Evolutionary conservation across 2,329 filamentous ascomycete genomes (phyloP), one percentile per base, ranked within the genome.

Genomic region (Aspergillus hortae): DNA sequence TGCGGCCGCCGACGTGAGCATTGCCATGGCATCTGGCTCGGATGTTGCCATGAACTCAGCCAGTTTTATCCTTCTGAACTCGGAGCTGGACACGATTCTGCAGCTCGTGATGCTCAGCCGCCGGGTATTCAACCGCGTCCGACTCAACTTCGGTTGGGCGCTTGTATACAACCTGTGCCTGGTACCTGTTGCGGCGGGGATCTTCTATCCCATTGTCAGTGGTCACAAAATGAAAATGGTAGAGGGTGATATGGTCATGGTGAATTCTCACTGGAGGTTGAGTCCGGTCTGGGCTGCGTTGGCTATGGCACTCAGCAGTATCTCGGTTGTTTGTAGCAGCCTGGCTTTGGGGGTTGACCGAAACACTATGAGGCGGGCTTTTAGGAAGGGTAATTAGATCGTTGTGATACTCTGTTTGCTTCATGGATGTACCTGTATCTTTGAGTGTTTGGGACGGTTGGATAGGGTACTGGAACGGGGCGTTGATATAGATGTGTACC

Each of bases 251-350:
- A 68, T 63, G 21, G 61, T 63, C 41, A 61, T 54, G 52, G 67
- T 69, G 30, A 56, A 67, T 55, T 63, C 63, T 10, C 73, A 75
- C 46, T 78, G 75, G 73, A 65, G 75, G 32, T 54, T 80, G 7
- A 75, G 74, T 56, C 77, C 77, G 1, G 77, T 78, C 5, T 96
- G 92, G 92, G 92, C 92, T 4, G 87, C 86, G 59, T 72, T 96
- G 67, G 92, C 92, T 1, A 97, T 96, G 92, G 92, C 92, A 23
- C 71, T 92, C 69, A 96, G 91, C 71, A 92, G 88, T 69, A 86
- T 96, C 59, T 94, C 89, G 64, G 92, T 97, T 43, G 88, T 96
- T 46, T 74, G 83, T 65, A 95, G 90, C 68, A 92, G 88, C 74
- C 72, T 96, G 63, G 78, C 85, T 46, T 71, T 96, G 74, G 82